Evolutionary conservation across 139 green algal species (phyloP).

Genomic region (Limnomonas spitsbergensis): DNA sequence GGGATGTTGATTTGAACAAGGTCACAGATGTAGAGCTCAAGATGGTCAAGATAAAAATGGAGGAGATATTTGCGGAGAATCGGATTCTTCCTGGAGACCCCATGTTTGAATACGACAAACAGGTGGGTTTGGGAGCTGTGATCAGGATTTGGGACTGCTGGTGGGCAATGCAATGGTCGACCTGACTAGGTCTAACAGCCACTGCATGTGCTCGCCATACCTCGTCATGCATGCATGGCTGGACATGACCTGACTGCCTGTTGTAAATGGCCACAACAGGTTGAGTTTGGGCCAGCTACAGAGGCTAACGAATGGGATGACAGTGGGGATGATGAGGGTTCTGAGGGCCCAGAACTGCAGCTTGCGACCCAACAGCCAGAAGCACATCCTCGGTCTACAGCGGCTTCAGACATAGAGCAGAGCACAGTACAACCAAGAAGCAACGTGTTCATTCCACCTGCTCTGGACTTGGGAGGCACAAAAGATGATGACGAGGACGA

Average conservation of each 20-base stretch:
- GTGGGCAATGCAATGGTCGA: not conserved
- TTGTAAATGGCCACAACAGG: too few relatives aligned
- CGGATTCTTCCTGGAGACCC: constrained; percentile 30
- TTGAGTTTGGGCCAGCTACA: constrained; percentile 29
- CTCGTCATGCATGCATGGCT: too few relatives aligned
- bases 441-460: too few relatives aligned
- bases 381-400: too few relatives aligned
- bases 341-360: not conserved
- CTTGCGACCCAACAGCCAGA: too few relatives aligned
- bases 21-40: constrained; percentile 41
- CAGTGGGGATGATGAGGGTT: not conserved
- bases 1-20: constrained; percentile 32
- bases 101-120: constrained; percentile 40
- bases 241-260: too few relatives aligned
- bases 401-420: too few relatives aligned
- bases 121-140: constrained; percentile 19
- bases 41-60: constrained; percentile 37
- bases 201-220: too few relatives aligned
- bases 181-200: too few relatives aligned
- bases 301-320: constrained; percentile 37
- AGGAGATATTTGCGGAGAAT: constrained; percentile 33
- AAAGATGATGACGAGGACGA: not conserved
- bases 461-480: too few relatives aligned
- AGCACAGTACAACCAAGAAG: too few relatives aligned
- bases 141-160: not conserved